These are phyloP conservation scores for Sclerotinia glacialis DNA, from an alignment of 2,329 filamentous ascomycete genomes.

Conservation along the genomic window DNA sequence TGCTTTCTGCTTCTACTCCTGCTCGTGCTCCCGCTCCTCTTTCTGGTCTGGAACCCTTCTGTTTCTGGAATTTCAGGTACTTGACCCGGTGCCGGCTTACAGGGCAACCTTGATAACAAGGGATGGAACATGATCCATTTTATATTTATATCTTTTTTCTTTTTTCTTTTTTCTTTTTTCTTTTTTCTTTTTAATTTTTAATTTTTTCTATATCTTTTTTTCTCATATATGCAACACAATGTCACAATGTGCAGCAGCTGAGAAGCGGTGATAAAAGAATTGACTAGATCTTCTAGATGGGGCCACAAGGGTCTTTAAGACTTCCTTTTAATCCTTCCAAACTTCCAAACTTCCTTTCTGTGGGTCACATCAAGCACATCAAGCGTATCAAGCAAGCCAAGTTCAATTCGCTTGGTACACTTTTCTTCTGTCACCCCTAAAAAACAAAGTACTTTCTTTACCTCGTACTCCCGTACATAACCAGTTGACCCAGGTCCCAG, in stretches of 20 bases:
- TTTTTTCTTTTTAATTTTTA: not conserved
- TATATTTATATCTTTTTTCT: not conserved
- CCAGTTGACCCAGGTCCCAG: not conserved
- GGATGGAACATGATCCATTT: not conserved
- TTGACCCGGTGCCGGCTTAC: not conserved
- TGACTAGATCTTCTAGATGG: constrained; percentile 3
- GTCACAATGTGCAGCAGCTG: not conserved
- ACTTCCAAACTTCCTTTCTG: not conserved
- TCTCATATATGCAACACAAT: not conserved
- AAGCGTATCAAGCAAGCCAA: constrained; percentile 12
- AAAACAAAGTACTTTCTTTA: not conserved
- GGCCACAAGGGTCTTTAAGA: constrained; percentile 5
- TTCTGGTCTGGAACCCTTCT: not conserved
- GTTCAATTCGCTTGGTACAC: not conserved
- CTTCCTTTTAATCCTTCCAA: constrained; percentile 1
- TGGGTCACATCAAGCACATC: constrained; percentile 4
- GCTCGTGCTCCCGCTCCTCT: not conserved
- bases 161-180: not conserved
- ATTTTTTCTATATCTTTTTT: not conserved
- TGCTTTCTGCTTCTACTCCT: not conserved
- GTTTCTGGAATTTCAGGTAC: not conserved
- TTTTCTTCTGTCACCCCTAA: constrained; percentile 2
- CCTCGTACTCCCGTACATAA: constrained; percentile 10
- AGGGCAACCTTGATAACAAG: constrained; percentile 3
- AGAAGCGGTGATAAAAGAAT: constrained; percentile 1